Conservation (phyloP, 2,329 filamentous ascomycete genomes). For the Onygena corvina region DNA sequence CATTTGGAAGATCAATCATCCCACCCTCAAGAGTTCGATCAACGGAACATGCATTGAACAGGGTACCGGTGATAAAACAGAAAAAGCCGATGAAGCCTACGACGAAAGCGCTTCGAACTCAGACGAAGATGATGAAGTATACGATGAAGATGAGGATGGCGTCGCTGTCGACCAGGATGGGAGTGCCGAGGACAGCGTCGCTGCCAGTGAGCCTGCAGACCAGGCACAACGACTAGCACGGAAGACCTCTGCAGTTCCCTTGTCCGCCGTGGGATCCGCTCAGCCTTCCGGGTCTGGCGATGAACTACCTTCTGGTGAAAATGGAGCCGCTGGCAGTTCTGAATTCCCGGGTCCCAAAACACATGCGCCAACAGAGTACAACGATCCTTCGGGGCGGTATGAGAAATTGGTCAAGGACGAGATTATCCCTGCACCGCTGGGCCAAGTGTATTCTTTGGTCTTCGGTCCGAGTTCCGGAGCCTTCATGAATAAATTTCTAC, state of each 20-base stretch:
- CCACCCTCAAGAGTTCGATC: constrained; percentile 76
- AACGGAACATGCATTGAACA: constrained; percentile 78
- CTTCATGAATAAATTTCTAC: constrained; percentile 79
- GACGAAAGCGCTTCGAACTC: constrained; percentile 69
- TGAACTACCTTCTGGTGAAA: constrained; percentile 37
- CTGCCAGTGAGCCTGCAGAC: constrained; percentile 40
- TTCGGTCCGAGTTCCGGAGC: constrained; percentile 68
- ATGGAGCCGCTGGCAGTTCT: constrained; percentile 23
- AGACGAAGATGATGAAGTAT: constrained; percentile 56
- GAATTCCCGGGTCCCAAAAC: constrained; percentile 78
- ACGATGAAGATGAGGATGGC: constrained; percentile 41
- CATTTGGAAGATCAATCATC: constrained; percentile 96
- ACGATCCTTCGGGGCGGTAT: constrained; percentile 65
- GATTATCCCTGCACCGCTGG: constrained; percentile 70
- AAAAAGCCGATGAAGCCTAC: constrained; percentile 58
- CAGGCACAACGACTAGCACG: constrained; percentile 47
- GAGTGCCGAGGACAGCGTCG: constrained; percentile 42
- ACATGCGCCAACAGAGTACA: constrained; percentile 76
- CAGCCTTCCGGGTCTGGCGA: constrained; percentile 25
- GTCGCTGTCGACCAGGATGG: constrained; percentile 47
- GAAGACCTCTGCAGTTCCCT: constrained; percentile 53
- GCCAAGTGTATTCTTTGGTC: constrained; percentile 78
- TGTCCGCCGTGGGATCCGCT: constrained; percentile 25
- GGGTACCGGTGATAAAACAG: constrained; percentile 77
- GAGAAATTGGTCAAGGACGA: constrained; percentile 80